Base-by-base conservation (phyloP, 306 rosid genomes). In the Prosopis cineraria region DNA sequence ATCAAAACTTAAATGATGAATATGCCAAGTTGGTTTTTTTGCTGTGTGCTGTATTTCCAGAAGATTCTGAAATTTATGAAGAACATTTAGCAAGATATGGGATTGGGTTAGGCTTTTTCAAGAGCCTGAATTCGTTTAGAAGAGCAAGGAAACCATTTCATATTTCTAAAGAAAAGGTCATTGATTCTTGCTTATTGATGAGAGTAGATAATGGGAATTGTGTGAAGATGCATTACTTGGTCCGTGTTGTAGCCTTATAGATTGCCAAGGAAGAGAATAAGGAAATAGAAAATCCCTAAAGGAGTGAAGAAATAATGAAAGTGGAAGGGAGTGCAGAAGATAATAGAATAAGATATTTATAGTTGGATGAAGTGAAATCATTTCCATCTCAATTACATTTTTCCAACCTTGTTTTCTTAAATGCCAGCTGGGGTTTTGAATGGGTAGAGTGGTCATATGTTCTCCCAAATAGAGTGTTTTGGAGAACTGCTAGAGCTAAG, bases 11-110 rank as follows among this genome's bases (percentile, higher is more conserved):
- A 22, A 41, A 68, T 1, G 0, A 8, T 29, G 5, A 40, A 4
- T 8, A 22, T 4, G 52, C 55, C 55, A 68, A 68, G 55, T 68
- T 12, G 5, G 7, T 43, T 1, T 40, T 68, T 7, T 68, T 24
- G n/a, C 11, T 39, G 5, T 67, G 72, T 11, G 39, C 72, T 39
- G 8, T 40, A 11, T 72, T 72, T 41, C 67, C 68, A 22, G 77
- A 72, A 72, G 77, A 72, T 55, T 22, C 6, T n/a, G 3, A 72
- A 5, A 53, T 72, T 13, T 0, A 9, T 1, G 14, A 34, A 12
- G 77, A 72, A 0, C n/a, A 20, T 11, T 34, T 72, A 16, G 4
- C 22, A 11, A 50, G 66, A 36, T 34, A 33, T 72, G 65, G 0
- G 4, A 0, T 36, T 0, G 66, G 65, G 14, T 7, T 34, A 13